Percentiles rank a stretch among this genome's conserved stretches.
phyloP scores from a whole-genome alignment of 2,329 filamentous ascomycete species.

The Cercospora sesami region DNA sequence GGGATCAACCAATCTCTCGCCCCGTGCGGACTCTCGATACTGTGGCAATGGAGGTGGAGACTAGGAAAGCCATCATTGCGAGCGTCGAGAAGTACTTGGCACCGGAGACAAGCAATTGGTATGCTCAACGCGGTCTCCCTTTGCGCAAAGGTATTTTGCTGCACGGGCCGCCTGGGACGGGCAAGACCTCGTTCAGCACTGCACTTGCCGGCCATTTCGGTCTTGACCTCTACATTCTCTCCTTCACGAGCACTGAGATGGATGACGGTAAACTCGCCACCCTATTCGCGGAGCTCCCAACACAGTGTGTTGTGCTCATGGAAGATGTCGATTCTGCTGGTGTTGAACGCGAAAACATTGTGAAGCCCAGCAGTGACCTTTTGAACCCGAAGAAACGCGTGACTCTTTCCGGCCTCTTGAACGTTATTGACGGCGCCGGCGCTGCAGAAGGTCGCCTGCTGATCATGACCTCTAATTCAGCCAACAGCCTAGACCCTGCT shows the following conservation, averaged over 20 bases:
- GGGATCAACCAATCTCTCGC: conserved; percentile 47
- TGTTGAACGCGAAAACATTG: conserved; percentile 81
- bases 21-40: conserved; percentile 71
- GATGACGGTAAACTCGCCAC: conserved; percentile 96
- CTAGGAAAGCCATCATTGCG: conserved; percentile 64
- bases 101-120: conserved; percentile 70
- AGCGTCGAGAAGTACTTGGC: conserved; percentile 77
- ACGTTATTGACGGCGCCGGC: conserved; percentile 77
- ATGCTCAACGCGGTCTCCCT: conserved; percentile 76
- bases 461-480: conserved; percentile 77
- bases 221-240: conserved; percentile 94
- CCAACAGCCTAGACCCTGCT: conserved; percentile 69
- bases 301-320: conserved; percentile 98
- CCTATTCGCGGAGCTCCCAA: conserved; percentile 95
- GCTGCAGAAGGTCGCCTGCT: conserved; percentile 74
- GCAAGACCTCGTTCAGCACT: conserved; percentile 93
- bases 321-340: conserved; percentile 96
- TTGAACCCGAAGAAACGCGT: conserved; percentile 48
- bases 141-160: conserved; percentile 86
- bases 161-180: conserved; percentile 93
- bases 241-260: conserved; percentile 90
- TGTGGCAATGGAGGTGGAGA: conserved; percentile 66
- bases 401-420: conserved; percentile 73
- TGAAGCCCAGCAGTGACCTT: conserved; percentile 10
- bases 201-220: conserved; percentile 95